Evolutionary conservation across 1,284 basidiomycete genomes (phyloP), one percentile per base, ranked within the genome.

Genomic region (Cryptococcus sp.): DNA sequence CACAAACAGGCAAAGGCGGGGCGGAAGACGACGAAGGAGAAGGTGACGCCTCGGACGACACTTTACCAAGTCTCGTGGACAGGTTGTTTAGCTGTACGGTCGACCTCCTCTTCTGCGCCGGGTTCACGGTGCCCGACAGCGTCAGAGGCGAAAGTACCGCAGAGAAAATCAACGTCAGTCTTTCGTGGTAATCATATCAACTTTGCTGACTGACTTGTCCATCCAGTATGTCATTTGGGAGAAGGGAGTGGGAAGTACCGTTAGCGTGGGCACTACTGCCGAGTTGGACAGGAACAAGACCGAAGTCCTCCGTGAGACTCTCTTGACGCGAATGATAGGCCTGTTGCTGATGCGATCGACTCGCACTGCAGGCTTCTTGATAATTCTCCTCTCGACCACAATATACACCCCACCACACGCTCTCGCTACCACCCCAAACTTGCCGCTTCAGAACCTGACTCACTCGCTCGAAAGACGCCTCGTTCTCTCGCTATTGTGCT

Each of bases 21-120:
- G 55, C 53, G 20, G 35, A 50, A 23, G 51, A 64, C 15, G 60
- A 61, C 13, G 47, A 65, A 0, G 65, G 64, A 7, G 61, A 71
- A 25, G 62, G 82, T 70, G 70, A 85, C 10, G 31, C 5, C 13
- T 35, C 31, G 31, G 49, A 54, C n/a, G 53, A 84, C 66, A 60
- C 80, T 16, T 71, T 86, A 23, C 90, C 91, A 1, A 88, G 89
- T 10, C 78, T 93, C 1, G 89, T 87, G 1, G 90, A 93, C 71
- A 83, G 85, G 61, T 79, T 95, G 25, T 88, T 94, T 67, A 85
- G 83, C 66, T 86, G 87, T 61, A 80, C 90, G 7, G 84, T 92
- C 60, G 92, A 95, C 73, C 81, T 95, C 27, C 77, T 94, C 41
- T 96, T 94, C 77, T 92, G 90, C 71, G 93, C 90, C 67, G 91